Evolutionary conservation across 176 grass and related monocot species (phyloP), one percentile per base, ranked within the genome.

Genomic region (Phyllostachys edulis): DNA sequence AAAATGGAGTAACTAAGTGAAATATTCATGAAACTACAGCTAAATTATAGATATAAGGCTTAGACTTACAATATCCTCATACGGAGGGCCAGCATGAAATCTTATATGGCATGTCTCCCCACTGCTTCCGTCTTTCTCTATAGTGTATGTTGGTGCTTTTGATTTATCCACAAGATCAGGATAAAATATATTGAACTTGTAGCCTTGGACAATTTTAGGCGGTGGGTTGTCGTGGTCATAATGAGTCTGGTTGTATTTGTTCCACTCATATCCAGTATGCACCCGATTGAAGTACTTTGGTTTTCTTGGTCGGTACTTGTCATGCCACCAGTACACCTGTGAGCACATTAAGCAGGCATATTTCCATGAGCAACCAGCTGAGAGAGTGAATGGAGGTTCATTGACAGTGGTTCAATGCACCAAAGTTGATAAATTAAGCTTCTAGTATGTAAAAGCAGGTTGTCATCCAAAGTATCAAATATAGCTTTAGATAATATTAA

Each of bases 111-210:
- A 99, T 63, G 96, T 98, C 76, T 98, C 96, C 67, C 93, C 93
- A 49, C 56, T 90, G 77, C 91, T 93, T 27, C 89, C 91, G 63
- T 98, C 93, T 89, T 93, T 98, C 55, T 98, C 93, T 67, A 98
- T 98, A 40, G 83, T 93, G 87, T 93, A 98, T 20, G 78, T 76
- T 7, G 96, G 93, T 40, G 96, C 93, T 71, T 86, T 99, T 26
- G 91, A 89, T 89, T 99, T 99, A 73, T 99, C 96, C 21, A 99
- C 93, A 36, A 99, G 91, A 83, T 99, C 96, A 73, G 93, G 96
- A 72, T 99, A 99, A 90, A 99, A 99, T 80, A 99, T 90, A 67
- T 99, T 99, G 83, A 99, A 99, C 85, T 99, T 99, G 65, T 99
- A 99, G 54, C 96, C 96, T 76, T 99, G 96, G 75, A 99, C 96